Conservation (phyloP, 2,329 filamentous ascomycete genomes). For the Fusarium multiceps region DNA sequence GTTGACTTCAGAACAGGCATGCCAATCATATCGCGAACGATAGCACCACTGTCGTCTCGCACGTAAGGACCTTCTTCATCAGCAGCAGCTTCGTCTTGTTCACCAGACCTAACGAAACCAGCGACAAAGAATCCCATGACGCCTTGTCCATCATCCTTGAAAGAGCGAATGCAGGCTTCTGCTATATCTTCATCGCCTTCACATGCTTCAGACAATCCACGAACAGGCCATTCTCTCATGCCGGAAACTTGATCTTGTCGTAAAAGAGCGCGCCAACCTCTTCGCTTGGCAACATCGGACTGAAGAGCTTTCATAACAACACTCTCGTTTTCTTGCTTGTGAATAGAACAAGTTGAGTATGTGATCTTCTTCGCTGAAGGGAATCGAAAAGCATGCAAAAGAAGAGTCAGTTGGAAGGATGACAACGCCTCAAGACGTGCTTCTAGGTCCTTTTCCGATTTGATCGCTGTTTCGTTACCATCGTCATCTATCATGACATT, state of each 20-base stretch:
- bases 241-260: conserved; percentile 80
- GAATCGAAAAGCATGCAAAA: conserved; percentile 87
- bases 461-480: conserved; percentile 64
- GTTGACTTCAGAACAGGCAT: conserved; percentile 54
- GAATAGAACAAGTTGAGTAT: conserved; percentile 93
- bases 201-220: conserved; percentile 65
- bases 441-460: conserved; percentile 66
- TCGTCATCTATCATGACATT: conserved; percentile 67
- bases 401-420: conserved; percentile 81
- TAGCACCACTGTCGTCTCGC: conserved; percentile 65
- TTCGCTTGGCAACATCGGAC: conserved; percentile 71
- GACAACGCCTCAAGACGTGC: conserved; percentile 79
- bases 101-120: conserved; percentile 71
- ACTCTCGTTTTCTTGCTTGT: conserved; percentile 87
- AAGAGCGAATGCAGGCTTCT: conserved; percentile 83
- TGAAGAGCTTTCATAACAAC: conserved; percentile 79
- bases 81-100: conserved; percentile 29
- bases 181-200: conserved; percentile 65
- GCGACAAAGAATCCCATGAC: conserved; percentile 97
- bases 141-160: conserved; percentile 82
- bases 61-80: conserved; percentile 61
- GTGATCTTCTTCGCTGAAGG: conserved; percentile 79
- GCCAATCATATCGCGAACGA: conserved; percentile 57
- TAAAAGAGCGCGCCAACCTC: conserved; percentile 82
- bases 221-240: conserved; percentile 78